phyloP scores from a whole-genome alignment of 148 eudicot genomes.

The Polygonum maritimum region DNA sequence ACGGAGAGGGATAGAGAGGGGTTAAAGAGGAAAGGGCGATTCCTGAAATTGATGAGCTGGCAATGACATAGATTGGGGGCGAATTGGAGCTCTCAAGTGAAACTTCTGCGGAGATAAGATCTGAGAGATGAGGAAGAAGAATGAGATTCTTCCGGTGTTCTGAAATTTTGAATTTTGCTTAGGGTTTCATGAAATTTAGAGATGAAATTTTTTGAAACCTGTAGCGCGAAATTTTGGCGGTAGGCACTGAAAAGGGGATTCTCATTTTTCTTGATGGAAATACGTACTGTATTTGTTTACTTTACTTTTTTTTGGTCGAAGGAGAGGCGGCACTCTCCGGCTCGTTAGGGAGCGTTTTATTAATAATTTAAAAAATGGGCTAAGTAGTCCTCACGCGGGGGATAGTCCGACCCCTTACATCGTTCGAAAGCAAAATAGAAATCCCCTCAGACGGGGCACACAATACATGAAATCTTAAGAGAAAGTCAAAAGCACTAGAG shows the following conservation, averaged over 20 bases:
- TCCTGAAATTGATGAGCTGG: neutral
- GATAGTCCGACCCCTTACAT: too few species aligned
- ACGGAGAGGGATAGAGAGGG: neutral
- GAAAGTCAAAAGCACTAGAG: too few species aligned
- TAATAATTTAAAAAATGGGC: too few species aligned
- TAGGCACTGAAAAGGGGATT: neutral
- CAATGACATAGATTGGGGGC: neutral
- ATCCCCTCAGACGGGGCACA: too few species aligned
- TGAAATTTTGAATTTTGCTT: neutral
- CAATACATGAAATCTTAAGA: too few species aligned
- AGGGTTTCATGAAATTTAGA: slow-evolving; percentile 5
- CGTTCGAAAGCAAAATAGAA: too few species aligned
- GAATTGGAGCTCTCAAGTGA: slow-evolving; percentile 3
- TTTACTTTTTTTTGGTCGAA: too few species aligned
- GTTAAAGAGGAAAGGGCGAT: neutral
- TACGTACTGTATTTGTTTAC: too few species aligned
- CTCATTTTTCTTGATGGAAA: too few species aligned
- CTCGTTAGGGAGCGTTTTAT: too few species aligned
- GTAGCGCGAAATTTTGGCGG: slow-evolving; percentile 14
- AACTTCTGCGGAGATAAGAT: neutral
- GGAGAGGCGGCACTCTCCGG: too few species aligned
- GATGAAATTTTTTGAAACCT: neutral
- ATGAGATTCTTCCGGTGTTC: neutral
- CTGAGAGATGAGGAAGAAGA: neutral
- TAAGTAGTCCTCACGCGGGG: too few species aligned